Evolutionary conservation across 2,329 filamentous ascomycete species (phyloP).

Genomic region (Bipolaris sorokiniana): DNA sequence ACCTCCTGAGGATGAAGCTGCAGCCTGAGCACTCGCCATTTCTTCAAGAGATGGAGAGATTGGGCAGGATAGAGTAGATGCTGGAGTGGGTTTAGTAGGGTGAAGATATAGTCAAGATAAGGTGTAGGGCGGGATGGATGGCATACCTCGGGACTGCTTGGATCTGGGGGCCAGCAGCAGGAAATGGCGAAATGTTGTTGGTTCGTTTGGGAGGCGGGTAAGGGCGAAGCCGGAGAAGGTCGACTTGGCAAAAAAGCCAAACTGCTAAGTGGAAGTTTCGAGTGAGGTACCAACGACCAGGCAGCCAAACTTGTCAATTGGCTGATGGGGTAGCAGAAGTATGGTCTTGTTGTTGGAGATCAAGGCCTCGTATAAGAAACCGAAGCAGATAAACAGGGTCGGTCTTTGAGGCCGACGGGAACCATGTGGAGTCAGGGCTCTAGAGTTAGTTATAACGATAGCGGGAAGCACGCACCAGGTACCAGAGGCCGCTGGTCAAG

Average conservation of each 20-base stretch:
- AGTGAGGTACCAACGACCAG: constrained; percentile 21
- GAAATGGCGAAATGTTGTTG: constrained; percentile 30
- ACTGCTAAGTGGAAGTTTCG: constrained; percentile 28
- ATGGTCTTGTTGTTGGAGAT: constrained; percentile 19
- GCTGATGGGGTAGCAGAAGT: constrained; percentile 11
- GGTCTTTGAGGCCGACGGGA: constrained; percentile 27
- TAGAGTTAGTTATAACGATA: constrained; percentile 34
- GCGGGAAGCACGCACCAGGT: constrained; percentile 45
- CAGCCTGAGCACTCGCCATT: constrained; percentile 34
- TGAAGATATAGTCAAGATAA: neutral
- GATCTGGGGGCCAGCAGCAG: constrained; percentile 11
- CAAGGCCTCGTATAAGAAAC: constrained; percentile 20
- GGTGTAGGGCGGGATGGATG: neutral
- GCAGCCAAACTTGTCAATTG: constrained; percentile 10
- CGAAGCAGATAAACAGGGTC: constrained; percentile 20
- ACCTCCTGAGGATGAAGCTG: constrained; percentile 25
- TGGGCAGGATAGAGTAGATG: constrained; percentile 3
- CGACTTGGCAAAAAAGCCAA: constrained; percentile 37
- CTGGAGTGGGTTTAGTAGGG: constrained; percentile 9
- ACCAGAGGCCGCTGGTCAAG: constrained; percentile 31
- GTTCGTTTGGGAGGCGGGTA: constrained; percentile 27
- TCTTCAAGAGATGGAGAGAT: constrained; percentile 1
- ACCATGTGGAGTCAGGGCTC: constrained; percentile 39
- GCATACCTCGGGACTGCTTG: constrained; percentile 12
- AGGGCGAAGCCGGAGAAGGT: constrained; percentile 36